A percentile compares a stretch with the other conserved stretches of the same genome.
phyloP scores from a whole-genome alignment of 2,329 filamentous ascomycete species.

The Rhinocladiella mackenziei region DNA sequence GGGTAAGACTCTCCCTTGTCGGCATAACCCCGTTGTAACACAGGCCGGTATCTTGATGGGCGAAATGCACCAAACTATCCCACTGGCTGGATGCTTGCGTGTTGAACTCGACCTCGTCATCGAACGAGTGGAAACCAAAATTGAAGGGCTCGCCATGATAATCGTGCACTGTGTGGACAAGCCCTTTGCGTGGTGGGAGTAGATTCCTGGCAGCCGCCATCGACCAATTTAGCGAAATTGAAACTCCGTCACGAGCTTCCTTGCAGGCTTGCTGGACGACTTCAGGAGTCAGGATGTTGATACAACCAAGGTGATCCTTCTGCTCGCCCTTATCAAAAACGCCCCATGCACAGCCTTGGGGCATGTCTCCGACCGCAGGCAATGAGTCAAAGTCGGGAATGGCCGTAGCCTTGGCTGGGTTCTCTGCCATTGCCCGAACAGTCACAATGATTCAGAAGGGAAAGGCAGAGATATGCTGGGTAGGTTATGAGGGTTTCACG shows the following conservation, averaged over 20 bases:
- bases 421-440: too few relatives aligned
- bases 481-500: too few relatives aligned
- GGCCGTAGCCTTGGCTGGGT: too few relatives aligned
- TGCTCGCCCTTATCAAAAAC: conserved; percentile 51
- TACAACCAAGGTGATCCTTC: conserved; percentile 55
- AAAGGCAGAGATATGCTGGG: too few relatives aligned
- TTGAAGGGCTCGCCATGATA: conserved; percentile 19
- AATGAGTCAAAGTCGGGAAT: conserved; percentile 45
- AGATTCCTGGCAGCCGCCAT: conserved; percentile 31
- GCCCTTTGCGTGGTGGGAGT: conserved; percentile 15
- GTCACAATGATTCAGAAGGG: too few relatives aligned
- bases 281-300: conserved; percentile 58
- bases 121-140: conserved; percentile 32
- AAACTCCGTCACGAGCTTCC: conserved; percentile 55
- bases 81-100: conserved; percentile 48
- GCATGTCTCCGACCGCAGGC: conserved; percentile 47
- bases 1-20: conserved; percentile 29
- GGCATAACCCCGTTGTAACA: conserved; percentile 31
- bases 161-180: conserved; percentile 21
- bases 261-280: conserved; percentile 52
- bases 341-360: conserved; percentile 51
- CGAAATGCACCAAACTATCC: conserved; percentile 42
- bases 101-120: conserved; percentile 47
- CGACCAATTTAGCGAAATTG: conserved; percentile 52
- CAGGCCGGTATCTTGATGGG: conserved; percentile 19